Percentiles rank a stretch among this genome's conserved stretches.
Evolutionary conservation across 441 rosid genomes (phyloP).

Genomic region (Populus tomentosa): DNA sequence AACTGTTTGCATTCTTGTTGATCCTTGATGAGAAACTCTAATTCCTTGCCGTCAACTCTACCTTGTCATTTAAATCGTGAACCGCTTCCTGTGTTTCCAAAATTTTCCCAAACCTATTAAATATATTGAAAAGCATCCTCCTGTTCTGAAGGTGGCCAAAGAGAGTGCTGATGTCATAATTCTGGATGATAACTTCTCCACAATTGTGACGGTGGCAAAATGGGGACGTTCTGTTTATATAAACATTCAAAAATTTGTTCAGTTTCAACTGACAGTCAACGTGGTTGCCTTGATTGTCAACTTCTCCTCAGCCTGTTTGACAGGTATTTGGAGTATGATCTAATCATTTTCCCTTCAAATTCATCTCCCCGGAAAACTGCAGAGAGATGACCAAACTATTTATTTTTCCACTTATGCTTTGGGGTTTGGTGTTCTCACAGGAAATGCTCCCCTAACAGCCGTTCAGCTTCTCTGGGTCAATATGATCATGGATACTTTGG

Average conservation of each 20-base stretch:
- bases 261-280: constrained; percentile 60
- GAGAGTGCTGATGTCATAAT: constrained; percentile 62
- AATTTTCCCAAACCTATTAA: background rate
- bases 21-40: background rate
- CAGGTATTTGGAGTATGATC: constrained; percentile 31
- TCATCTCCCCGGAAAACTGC: background rate
- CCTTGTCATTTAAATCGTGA: background rate
- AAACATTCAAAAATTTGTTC: constrained; percentile 60
- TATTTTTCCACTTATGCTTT: background rate
- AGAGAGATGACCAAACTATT: background rate
- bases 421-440: constrained; percentile 38
- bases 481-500: constrained; percentile 83
- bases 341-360: constrained; percentile 5
- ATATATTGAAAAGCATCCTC: background rate
- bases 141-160: constrained; percentile 49
- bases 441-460: constrained; percentile 71
- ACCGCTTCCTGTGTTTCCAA: background rate
- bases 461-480: constrained; percentile 84
- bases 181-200: constrained; percentile 50
- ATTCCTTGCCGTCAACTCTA: background rate
- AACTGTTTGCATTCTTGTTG: background rate
- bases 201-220: constrained; percentile 40
- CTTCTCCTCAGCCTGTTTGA: constrained; percentile 67
- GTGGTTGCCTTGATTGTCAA: constrained; percentile 50
- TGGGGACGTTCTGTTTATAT: constrained; percentile 60